A percentile compares a stretch with the other conserved stretches of the same genome.
Evolutionary conservation across 192 early-diverging fungal species (phyloP).

Genomic region (Lunasporangiospora selenospora): DNA sequence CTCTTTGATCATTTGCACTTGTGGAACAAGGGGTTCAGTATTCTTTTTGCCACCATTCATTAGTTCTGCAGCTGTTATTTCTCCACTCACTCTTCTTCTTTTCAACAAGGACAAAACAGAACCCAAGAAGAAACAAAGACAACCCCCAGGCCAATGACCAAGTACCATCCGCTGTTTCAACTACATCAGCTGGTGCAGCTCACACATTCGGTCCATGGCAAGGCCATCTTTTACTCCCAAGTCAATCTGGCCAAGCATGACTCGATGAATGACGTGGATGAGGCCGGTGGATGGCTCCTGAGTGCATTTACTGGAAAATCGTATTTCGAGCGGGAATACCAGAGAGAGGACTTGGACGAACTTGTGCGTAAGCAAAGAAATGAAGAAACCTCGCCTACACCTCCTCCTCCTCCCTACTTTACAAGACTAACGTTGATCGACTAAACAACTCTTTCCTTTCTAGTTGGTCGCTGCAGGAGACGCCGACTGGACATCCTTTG

Average conservation of each 20-base stretch:
- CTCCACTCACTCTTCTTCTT: not conserved
- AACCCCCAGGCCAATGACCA: no score
- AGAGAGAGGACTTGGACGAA: slow-evolving; percentile 36
- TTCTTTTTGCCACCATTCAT: slow-evolving; percentile 10
- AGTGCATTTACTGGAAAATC: slow-evolving; percentile 41
- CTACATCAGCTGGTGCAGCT: slow-evolving; percentile 40
- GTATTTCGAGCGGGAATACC: slow-evolving; percentile 47
- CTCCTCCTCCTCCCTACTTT: no score
- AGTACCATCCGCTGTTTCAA: slow-evolving; percentile 25
- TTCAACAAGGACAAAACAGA: not conserved
- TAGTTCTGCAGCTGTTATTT: not conserved
- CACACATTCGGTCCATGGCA: slow-evolving; percentile 36
- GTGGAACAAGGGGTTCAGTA: no score
- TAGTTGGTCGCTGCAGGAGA: slow-evolving; percentile 26
- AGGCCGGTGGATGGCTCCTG: slow-evolving; percentile 38
- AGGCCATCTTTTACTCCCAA: slow-evolving; percentile 43
- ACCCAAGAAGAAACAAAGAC: not conserved
- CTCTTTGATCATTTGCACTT: not conserved
- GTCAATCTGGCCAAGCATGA: slow-evolving; percentile 23
- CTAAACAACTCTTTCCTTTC: not conserved
- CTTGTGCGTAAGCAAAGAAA: no score
- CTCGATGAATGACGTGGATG: slow-evolving; percentile 30
- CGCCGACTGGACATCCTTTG: slow-evolving; percentile 29
- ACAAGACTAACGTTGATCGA: no score
- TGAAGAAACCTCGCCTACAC: no score